Evolutionary conservation across 352 stramenopile genomes (phyloP).

Genomic region (Peronospora farinosa): DNA sequence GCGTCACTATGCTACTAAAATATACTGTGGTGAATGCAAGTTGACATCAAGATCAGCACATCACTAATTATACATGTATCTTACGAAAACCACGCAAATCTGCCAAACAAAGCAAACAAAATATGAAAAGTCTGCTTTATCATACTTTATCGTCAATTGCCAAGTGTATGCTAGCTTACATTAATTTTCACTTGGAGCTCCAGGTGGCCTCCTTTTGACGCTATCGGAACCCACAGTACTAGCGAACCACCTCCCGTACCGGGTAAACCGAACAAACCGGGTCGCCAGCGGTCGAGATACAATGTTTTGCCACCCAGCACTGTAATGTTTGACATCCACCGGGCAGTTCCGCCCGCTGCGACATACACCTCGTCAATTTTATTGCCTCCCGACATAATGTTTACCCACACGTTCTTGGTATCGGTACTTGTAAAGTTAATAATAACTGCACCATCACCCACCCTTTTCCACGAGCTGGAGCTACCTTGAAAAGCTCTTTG

Average conservation of each 20-base stretch:
- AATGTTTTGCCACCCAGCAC: slow-evolving; percentile 44
- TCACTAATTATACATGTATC: too few species aligned
- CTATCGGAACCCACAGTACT: slow-evolving; percentile 42
- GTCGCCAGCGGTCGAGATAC: slow-evolving; percentile 64
- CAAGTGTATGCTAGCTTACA: slow-evolving; percentile 25
- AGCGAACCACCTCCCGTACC: slow-evolving; percentile 42
- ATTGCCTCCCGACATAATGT: too few species aligned
- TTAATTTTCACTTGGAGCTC: slow-evolving; percentile 44
- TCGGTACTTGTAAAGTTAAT: slow-evolving; percentile 46
- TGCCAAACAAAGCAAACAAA: too few species aligned
- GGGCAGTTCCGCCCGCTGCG: slow-evolving; percentile 27
- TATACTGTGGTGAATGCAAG: too few species aligned
- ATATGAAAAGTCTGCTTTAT: too few species aligned
- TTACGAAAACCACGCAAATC: too few species aligned
- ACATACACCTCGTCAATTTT: slow-evolving; percentile 35
- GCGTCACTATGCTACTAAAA: too few species aligned
- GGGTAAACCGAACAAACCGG: slow-evolving; percentile 36
- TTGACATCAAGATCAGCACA: too few species aligned
- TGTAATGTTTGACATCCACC: slow-evolving; percentile 35
- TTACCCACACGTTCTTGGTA: slow-evolving; percentile 34
- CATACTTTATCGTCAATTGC: too few species aligned
- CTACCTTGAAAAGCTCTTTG: slow-evolving; percentile 42
- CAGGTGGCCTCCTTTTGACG: slow-evolving; percentile 34
- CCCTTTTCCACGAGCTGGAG: slow-evolving; percentile 38
- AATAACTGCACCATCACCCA: slow-evolving; percentile 31